Evolutionary conservation across 768 basidiomycete genomes (phyloP), one percentile per base, ranked within the genome.

Genomic region (Leccinum incarnatum): DNA sequence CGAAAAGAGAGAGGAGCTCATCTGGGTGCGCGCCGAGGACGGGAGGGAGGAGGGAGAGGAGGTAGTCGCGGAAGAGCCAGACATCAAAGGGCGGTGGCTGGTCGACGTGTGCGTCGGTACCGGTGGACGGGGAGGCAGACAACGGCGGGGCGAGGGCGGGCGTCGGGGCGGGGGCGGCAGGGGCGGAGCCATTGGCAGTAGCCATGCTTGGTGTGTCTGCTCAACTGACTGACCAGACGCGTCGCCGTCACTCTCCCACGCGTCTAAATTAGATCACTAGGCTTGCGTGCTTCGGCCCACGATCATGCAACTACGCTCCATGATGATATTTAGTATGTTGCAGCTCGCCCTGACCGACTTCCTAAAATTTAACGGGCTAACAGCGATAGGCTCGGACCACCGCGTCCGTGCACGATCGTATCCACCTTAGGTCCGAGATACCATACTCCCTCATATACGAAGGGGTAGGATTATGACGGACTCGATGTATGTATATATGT

Each of bases 31-130:
- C 87, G n/a, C 85, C 91, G n/a, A 95, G 80, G 2, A 93, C 81
- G 11, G 91, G 88, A 2, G 93, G 93, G 2, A 95, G 77, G 23
- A 95, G 78, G 1, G 83, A 77, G 45, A 82, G 75, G 30, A 95
- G 78, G 74, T 93, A 95, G 9, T 79, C 75, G 59, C 81, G 83
- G 70, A 95, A 91, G 57, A 87, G 73, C 29, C 81, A 77, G 10
- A 87, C 71, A 73, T 94, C 91, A 71, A 92, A 92, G 0, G 68
- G 68, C 12, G 74, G 69, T 27, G 79, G 68, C 7, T 81, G 66
- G 62, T 76, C 75, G 55, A 76, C 70, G 30, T 73, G 67, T 58
- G 71, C 65, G 46, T 75, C 72, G 32, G 51, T 55, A 48, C 72
- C 72, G 21, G 74, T 74, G 32, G 74, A 71, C 12, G 62, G 61